phyloP scores from a whole-genome alignment of 495 filamentous ascomycete species.

The Aspergillus nanangensis region DNA sequence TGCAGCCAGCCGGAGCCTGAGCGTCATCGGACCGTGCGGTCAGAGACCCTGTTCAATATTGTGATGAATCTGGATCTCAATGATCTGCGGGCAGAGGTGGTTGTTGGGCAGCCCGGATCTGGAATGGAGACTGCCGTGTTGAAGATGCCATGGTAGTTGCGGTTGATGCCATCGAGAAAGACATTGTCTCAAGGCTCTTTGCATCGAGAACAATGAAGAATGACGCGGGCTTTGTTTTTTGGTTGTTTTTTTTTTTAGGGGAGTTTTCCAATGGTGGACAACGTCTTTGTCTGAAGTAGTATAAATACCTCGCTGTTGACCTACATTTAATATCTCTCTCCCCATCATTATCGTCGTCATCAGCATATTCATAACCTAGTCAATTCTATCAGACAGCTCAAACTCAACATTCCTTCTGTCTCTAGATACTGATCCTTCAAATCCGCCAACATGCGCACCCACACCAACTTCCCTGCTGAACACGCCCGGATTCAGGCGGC shows the following conservation, averaged over 20 bases:
- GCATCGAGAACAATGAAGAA: too few relatives aligned
- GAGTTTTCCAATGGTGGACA: neutral
- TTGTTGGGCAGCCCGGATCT: constrained; percentile 26
- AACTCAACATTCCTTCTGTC: too few relatives aligned
- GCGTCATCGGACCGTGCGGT: constrained; percentile 13
- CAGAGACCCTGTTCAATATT: constrained; percentile 32
- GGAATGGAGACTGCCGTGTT: constrained; percentile 24
- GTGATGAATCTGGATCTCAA: constrained; percentile 30
- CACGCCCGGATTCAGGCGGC: neutral
- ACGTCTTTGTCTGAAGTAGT: neutral
- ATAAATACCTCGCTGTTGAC: neutral
- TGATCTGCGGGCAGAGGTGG: constrained; percentile 26
- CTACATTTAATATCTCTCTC: neutral
- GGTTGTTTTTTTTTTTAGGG: too few relatives aligned
- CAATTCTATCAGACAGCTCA: too few relatives aligned
- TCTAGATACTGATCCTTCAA: too few relatives aligned
- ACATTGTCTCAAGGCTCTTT: too few relatives aligned
- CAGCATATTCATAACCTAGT: neutral
- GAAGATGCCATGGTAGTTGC: constrained; percentile 21
- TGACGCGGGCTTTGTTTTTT: too few relatives aligned
- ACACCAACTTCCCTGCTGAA: neutral
- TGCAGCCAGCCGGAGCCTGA: constrained; percentile 21
- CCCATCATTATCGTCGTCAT: neutral
- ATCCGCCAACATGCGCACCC: too few relatives aligned
- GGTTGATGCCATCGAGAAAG: neutral